phyloP scores from a whole-genome alignment of 176 grass and related monocot species.

The Eremochloa ophiuroides region DNA sequence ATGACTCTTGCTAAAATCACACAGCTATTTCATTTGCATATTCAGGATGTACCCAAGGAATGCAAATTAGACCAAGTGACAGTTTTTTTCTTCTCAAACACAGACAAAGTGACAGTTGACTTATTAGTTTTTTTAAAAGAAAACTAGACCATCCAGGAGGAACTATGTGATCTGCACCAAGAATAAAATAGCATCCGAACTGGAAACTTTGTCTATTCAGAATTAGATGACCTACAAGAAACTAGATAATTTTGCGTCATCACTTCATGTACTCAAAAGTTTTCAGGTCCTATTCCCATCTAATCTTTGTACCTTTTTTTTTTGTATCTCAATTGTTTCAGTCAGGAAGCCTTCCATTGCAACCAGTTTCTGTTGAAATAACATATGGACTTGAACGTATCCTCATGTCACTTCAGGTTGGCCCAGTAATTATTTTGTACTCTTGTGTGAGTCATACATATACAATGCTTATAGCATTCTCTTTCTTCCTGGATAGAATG shows the following conservation, averaged over 20 bases:
- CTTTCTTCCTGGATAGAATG: not conserved
- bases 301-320: not conserved
- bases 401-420: slow-evolving; percentile 96
- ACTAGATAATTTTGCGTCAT: not conserved
- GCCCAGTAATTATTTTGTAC: slow-evolving; percentile 5
- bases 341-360: slow-evolving; percentile 89
- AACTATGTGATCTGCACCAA: not conserved
- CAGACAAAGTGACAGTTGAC: not conserved
- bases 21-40: not conserved
- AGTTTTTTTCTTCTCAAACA: no score
- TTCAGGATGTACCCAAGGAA: not conserved
- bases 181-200: not conserved
- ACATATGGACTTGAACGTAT: slow-evolving; percentile 99
- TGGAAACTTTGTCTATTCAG: not conserved
- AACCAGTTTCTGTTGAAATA: slow-evolving; percentile 93
- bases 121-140: not conserved
- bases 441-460: not conserved
- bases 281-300: not conserved
- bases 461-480: not conserved
- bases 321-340: slow-evolving; percentile 32
- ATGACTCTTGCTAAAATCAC: slow-evolving; percentile 20
- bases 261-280: slow-evolving; percentile 2
- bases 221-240: not conserved
- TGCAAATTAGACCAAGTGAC: not conserved
- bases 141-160: not conserved